Evolutionary conservation across 768 basidiomycete species (phyloP), one percentile per base, ranked within the genome.

Genomic region (Chalciporus pseudorubinellus): DNA sequence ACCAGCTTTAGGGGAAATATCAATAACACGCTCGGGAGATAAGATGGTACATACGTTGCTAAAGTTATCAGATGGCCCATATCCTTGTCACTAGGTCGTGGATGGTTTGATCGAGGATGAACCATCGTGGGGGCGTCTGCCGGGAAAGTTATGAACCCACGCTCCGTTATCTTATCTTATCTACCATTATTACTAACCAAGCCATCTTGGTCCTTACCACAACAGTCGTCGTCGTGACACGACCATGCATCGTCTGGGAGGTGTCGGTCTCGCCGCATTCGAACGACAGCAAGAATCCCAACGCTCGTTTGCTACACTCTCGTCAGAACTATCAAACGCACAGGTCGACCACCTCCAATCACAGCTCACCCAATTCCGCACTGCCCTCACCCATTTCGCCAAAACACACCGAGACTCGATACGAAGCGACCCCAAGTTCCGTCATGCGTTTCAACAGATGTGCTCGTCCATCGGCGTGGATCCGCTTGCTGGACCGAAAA

Each of bases 381-480:
- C 83, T 3, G 83, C 91, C 0, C 82, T 98, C 44, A 70, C 80
- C 3, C 79, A 78, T 51, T 99, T 98, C 61, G 92, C 94, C 2
- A 72, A 81, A 21, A 83, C 83, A 9, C 94, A 98, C 67, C 85
- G 92, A 44, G 82, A 87, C 39, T 82, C 87, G 50, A 98, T 99
- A 64, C 81, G 83, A 51, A 75, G 76, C 45, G 89, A 95, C 58
- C 92, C 95, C 2, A 77, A 80, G 3, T 95, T 99, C 67, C 80
- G 97, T 4, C 88, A 87, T 76, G 87, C 84, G 18, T 98, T 98
- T 71, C 91, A 94, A 58, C 87, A 91, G 52, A 97, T 99, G 92
- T 99, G 97, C 66, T 81, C 88, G 2, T 85, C 87, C 14, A 90
- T 99, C 50, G 93, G 93, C 28, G 92, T 99, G 20, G 97, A 98